Evolutionary conservation across 2,329 filamentous ascomycete species (phyloP).

Genomic region (Diplodia scrobiculata): DNA sequence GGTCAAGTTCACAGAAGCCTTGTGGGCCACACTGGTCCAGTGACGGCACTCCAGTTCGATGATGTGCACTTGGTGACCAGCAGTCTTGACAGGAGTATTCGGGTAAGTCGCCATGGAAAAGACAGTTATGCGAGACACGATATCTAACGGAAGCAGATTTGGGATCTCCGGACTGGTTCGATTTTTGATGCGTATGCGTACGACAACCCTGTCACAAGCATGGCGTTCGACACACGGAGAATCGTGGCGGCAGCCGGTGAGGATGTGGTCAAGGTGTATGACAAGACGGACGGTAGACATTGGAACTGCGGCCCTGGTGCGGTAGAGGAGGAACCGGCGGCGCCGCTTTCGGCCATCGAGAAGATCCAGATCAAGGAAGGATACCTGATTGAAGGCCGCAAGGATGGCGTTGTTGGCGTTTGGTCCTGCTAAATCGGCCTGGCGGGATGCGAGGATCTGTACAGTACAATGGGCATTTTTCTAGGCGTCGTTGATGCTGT

Average conservation of each 20-base stretch:
- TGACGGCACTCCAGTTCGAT: constrained; percentile 94
- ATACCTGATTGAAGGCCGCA: constrained; percentile 86
- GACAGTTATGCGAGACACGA: constrained; percentile 9
- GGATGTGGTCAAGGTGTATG: constrained; percentile 94
- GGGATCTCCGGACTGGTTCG: constrained; percentile 94
- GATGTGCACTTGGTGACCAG: constrained; percentile 93
- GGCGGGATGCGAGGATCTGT: neutral
- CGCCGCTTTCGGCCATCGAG: constrained; percentile 64
- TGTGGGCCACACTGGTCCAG: constrained; percentile 91
- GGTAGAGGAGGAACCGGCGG: constrained; percentile 64
- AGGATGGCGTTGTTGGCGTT: constrained; percentile 83
- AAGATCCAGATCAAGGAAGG: constrained; percentile 89
- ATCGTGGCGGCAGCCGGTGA: constrained; percentile 91
- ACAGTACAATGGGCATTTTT: constrained; percentile 23
- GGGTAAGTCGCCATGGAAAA: constrained; percentile 64
- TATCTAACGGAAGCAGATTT: constrained; percentile 67
- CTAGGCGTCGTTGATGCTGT: constrained; percentile 8
- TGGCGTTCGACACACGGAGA: constrained; percentile 92
- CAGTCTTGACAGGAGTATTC: constrained; percentile 86
- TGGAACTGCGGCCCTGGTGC: constrained; percentile 94
- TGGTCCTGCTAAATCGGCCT: constrained; percentile 58
- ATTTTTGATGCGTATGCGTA: constrained; percentile 97
- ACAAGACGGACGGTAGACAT: constrained; percentile 92
- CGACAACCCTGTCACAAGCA: constrained; percentile 84
- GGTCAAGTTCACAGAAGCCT: constrained; percentile 96